phyloP scores from a whole-genome alignment of 2,329 filamentous ascomycete genomes.

The Emmonsiellopsis sp. region DNA sequence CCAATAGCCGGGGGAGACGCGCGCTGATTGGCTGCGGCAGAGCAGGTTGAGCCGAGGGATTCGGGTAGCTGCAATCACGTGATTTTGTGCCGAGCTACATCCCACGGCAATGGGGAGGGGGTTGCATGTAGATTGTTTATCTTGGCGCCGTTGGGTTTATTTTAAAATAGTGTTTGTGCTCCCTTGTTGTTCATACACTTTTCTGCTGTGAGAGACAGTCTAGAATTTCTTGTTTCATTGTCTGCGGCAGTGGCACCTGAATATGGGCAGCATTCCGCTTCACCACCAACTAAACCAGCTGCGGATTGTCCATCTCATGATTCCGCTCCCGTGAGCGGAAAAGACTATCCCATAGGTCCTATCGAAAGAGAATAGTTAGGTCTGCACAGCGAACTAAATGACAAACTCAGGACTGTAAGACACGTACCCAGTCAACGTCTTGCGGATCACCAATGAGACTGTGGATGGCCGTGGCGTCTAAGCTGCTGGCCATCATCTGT shows the following conservation, averaged over 20 bases:
- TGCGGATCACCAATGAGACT: background rate
- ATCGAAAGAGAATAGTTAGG: background rate
- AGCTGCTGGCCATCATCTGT: background rate
- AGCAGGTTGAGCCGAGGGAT: background rate
- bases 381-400: background rate
- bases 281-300: background rate
- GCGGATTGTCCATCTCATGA: background rate
- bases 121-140: too few species aligned
- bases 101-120: too few species aligned
- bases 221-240: background rate
- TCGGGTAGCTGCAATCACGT: background rate
- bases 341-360: background rate
- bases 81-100: background rate
- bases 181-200: background rate
- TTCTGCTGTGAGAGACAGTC: background rate
- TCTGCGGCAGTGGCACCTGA: background rate
- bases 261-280: background rate
- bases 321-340: background rate
- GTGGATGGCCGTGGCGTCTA: background rate
- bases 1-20: background rate
- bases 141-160: too few species aligned
- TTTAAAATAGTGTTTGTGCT: too few species aligned
- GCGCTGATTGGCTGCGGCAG: background rate
- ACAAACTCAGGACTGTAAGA: background rate
- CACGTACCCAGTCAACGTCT: conserved; percentile 1